Base-by-base conservation (phyloP, 2,329 filamentous ascomycete species). In the Fusarium annulatum region DNA sequence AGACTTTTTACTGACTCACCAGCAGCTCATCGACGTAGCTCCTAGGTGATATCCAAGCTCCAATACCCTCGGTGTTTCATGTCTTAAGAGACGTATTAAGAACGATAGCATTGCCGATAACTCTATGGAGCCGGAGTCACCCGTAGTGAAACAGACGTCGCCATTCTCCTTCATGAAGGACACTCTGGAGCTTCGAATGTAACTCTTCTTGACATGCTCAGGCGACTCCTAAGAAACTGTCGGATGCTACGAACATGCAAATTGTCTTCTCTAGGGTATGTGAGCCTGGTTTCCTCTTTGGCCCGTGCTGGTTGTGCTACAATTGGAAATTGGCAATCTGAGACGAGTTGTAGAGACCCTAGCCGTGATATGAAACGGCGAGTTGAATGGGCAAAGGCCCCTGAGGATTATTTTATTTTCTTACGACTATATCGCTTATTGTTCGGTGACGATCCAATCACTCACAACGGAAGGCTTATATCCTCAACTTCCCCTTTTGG, bases 321-420 rank as follows among this genome's bases (percentile, higher is more conserved):
- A 48, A 52, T 55, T 75, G 71, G 71, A 78, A 76, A 77, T 77
- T 77, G 64, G 68, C 68, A 78, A 77, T 76, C 76, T 77, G 76
- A 77, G 76, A 77, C 76, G 64, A 61, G 58, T 70, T 48, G 61
- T 55, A 66, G 55, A 61, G 39, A 60, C 65, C 70, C 74, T 63
- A 43, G 67, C 64, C 51, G 64, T 42, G 63, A 70, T 65, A 61
- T 77, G 76, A 77, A 78, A 77, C 76, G 42, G 57, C 60, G 46
- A 60, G 36, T 69, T 61, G 46, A 72, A 69, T 70, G 46, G 66
- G 28, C 45, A 53, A 51, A 39, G 12, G n/a, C 71, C 72, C 72
- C 57, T 74, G 72, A 55, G 30, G n/a, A 28, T 52, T 57, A 52
- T 61, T 71, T 63, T 19, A 62, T 53, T 42, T 26, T 46, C 65